These are phyloP conservation scores for Nephelium lappaceum DNA, from an alignment of 345 rosid species.

Conservation along the genomic window DNA sequence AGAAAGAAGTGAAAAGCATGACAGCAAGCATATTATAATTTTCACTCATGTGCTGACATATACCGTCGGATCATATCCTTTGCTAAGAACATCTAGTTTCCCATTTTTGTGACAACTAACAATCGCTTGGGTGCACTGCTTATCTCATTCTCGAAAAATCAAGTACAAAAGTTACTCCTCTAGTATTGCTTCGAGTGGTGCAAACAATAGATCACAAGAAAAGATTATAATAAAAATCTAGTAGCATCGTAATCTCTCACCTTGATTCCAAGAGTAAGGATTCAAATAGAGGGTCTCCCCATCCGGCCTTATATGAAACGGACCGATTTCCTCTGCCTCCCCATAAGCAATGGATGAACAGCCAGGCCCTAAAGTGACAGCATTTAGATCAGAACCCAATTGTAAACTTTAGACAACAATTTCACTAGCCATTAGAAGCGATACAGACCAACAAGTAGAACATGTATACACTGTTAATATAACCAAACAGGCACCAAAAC, in stretches of 20 bases:
- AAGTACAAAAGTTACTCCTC: background rate
- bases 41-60: background rate
- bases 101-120: too few species aligned
- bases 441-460: background rate
- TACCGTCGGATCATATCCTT: background rate
- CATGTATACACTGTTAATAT: background rate
- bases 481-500: background rate
- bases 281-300: conserved; percentile 80
- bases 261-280: conserved; percentile 92
- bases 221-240: background rate
- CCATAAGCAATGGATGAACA: conserved; percentile 92
- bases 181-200: background rate
- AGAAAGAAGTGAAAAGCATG: background rate
- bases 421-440: conserved; percentile 11
- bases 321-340: conserved; percentile 91
- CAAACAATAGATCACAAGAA: background rate
- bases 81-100: background rate
- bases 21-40: background rate
- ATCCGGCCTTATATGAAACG: conserved; percentile 80
- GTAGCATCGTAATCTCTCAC: conserved; percentile 30
- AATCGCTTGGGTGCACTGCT: background rate
- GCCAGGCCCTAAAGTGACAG: conserved; percentile 72
- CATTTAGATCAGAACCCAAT: conserved; percentile 10
- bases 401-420: conserved; percentile 6
- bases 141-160: background rate